phyloP scores from a whole-genome alignment of 2,329 filamentous ascomycete genomes.

The Atkinsonella texensis region DNA sequence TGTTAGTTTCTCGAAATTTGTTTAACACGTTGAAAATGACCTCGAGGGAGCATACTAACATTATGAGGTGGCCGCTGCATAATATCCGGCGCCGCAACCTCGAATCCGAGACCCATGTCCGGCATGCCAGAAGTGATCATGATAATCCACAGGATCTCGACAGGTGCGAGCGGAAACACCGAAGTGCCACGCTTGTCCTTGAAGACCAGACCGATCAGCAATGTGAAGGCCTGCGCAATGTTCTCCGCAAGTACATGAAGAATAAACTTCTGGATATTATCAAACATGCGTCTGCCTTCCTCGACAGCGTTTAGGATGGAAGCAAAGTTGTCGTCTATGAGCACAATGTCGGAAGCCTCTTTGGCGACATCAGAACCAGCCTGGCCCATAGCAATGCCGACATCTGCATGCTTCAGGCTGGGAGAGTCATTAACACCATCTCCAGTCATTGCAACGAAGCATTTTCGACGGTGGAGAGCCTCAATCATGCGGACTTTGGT shows the following conservation, averaged over 20 bases:
- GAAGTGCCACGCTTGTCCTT: slow-evolving; percentile 52
- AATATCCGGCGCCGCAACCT: slow-evolving; percentile 56
- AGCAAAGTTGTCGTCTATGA: slow-evolving; percentile 54
- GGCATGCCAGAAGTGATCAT: slow-evolving; percentile 66
- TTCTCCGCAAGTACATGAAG: slow-evolving; percentile 58
- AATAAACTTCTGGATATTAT: slow-evolving; percentile 56
- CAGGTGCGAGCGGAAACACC: slow-evolving; percentile 58
- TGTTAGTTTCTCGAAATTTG: not conserved
- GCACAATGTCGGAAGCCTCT: slow-evolving; percentile 54
- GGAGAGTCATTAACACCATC: slow-evolving; percentile 57
- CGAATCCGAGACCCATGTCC: slow-evolving; percentile 65
- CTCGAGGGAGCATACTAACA: slow-evolving; percentile 20
- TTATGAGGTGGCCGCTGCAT: slow-evolving; percentile 57
- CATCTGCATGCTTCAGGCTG: slow-evolving; percentile 51
- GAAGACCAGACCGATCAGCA: slow-evolving; percentile 58
- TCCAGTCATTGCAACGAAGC: slow-evolving; percentile 51
- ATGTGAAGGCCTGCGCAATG: slow-evolving; percentile 54
- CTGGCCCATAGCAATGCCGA: slow-evolving; percentile 57
- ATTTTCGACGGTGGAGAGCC: slow-evolving; percentile 39
- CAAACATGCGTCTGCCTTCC: slow-evolving; percentile 57
- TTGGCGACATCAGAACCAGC: slow-evolving; percentile 56
- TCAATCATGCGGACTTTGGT: slow-evolving; percentile 46
- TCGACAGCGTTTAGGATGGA: slow-evolving; percentile 55
- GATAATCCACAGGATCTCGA: slow-evolving; percentile 71
- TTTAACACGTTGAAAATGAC: too few species aligned